phyloP scores from a whole-genome alignment of 176 grass and related monocot species.

The Paspalum vaginatum region DNA sequence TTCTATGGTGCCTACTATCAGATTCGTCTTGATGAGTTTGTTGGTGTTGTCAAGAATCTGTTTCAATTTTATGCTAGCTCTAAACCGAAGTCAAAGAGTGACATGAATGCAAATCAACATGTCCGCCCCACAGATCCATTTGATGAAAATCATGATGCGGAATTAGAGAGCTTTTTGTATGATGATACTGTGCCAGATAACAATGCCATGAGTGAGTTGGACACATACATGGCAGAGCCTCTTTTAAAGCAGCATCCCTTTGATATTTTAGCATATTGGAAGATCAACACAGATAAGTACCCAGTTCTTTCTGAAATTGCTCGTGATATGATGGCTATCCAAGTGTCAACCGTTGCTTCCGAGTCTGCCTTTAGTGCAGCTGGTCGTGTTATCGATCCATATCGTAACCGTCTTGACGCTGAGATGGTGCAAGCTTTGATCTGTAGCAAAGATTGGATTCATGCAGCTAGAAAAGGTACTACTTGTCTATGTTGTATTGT shows the following conservation, averaged over 20 bases:
- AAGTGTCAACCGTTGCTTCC: background rate
- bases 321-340: background rate
- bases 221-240: background rate
- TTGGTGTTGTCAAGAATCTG: background rate
- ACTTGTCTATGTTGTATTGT: no score
- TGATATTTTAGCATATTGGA: background rate
- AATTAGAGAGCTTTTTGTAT: background rate
- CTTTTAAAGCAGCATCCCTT: background rate
- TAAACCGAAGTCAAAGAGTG: background rate
- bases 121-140: background rate
- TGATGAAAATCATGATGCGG: background rate
- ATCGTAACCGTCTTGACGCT: background rate
- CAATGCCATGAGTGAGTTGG: background rate
- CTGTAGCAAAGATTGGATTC: background rate
- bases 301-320: background rate
- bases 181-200: background rate
- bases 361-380: background rate
- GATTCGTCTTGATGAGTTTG: background rate
- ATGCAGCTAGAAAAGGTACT: background rate
- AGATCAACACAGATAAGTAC: background rate
- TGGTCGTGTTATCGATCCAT: background rate
- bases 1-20: background rate
- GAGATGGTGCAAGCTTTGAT: background rate
- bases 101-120: background rate
- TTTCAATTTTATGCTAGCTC: background rate